Base-by-base conservation (phyloP, 2,329 filamentous ascomycete species). In the Ramularia collo-cygni region DNA sequence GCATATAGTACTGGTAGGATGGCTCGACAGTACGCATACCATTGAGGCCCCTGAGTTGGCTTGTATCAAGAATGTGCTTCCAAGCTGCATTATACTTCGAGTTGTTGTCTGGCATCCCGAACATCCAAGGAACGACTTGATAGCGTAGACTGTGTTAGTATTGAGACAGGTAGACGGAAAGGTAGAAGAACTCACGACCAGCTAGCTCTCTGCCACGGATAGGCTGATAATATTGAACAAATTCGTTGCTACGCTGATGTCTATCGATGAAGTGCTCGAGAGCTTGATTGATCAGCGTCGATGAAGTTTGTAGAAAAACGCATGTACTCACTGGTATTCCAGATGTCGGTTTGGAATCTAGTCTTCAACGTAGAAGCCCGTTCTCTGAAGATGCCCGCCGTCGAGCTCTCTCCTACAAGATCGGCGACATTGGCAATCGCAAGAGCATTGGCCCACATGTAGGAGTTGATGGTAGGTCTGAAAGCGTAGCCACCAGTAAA, bases 1-100 rank as follows among this genome's bases (percentile, higher is more conserved):
- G 56, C 66, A 69, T 68, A 52, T 66, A 69, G 44, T 68, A 67
- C 43, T 69, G 47, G 41, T 66, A 69, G 28, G 58, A 64, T 1
- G 66, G 65, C 35, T 67, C 66, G n/a, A 59, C 61, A 7, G 66
- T 69, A 6, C 65, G 57, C 18, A 69, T 52, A 8, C 66, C 65
- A 21, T 59, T 56, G 4, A 53, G 35, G 0, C 64, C 64, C 4
- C 54, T 52, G 2, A 68, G 50, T 27, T 63, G 51, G 2, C 54
- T 56, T 4, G 52, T 48, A 34, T 66, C 57, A 3, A 64, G 46
- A 3, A 66, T 50, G 38, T 66, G 64, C 14, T 49, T 50, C 63
- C 62, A 66, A 0, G 64, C 60, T 13, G 59, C 48, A 2, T 60
- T 65, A 33, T 60, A 68, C 4, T 55, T 46, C 1, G 51, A 42